Evolutionary conservation across 768 basidiomycete species (phyloP).

Genomic region (Phanerochaete sordida): DNA sequence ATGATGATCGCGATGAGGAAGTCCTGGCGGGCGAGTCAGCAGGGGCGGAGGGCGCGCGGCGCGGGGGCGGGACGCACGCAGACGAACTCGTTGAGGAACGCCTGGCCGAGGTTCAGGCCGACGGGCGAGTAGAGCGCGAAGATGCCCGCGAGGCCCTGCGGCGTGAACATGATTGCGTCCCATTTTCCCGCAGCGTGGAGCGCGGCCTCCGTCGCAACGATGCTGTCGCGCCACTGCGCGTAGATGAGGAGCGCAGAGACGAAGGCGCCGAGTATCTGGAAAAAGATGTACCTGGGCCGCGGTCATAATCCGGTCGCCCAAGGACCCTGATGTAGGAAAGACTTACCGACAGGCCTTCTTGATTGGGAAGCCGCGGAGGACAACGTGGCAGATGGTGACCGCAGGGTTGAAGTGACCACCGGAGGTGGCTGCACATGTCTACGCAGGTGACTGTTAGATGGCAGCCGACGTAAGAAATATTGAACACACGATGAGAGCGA

Average conservation of each 20-base stretch:
- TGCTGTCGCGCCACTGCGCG: conserved; percentile 51
- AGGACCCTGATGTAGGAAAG: not conserved
- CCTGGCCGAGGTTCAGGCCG: conserved; percentile 39
- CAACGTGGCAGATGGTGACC: conserved; percentile 47
- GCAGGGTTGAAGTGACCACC: conserved; percentile 49
- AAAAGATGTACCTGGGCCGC: conserved; percentile 37
- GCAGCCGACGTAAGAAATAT: not conserved
- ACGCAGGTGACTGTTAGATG: too few species aligned
- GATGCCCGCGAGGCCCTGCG: conserved; percentile 37
- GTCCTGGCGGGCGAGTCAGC: conserved; percentile 18
- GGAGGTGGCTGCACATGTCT: conserved; percentile 30
- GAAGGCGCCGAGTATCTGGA: conserved; percentile 65
- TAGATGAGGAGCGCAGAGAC: conserved; percentile 59
- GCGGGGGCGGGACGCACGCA: conserved; percentile 40
- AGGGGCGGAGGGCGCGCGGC: not conserved
- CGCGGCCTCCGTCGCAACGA: conserved; percentile 32
- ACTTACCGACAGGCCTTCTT: conserved; percentile 48
- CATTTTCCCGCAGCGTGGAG: conserved; percentile 20
- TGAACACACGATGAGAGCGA: conserved; percentile 29
- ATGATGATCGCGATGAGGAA: conserved; percentile 48
- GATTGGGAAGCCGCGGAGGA: conserved; percentile 54
- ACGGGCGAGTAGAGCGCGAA: conserved; percentile 47
- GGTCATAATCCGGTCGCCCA: not conserved
- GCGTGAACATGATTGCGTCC: conserved; percentile 27
- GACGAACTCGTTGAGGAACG: conserved; percentile 56